These are phyloP conservation scores for Diaporthe ampelina DNA, from an alignment of 2,329 filamentous ascomycete species.

Conservation along the genomic window DNA sequence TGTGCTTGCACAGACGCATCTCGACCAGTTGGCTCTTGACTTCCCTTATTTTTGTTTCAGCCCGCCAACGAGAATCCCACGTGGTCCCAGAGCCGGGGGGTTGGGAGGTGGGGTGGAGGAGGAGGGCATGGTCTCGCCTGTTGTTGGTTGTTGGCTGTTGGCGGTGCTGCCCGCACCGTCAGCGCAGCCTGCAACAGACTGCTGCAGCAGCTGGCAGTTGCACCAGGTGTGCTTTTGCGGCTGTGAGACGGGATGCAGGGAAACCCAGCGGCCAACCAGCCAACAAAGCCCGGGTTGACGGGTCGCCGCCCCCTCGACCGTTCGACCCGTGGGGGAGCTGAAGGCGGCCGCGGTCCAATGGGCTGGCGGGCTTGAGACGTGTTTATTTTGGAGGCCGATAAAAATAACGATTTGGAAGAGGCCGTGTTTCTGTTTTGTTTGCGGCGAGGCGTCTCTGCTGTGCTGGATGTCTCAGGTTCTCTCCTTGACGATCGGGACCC, in stretches of 20 bases:
- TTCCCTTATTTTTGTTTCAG: slow-evolving; percentile 28
- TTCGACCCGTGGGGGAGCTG: slow-evolving; percentile 4
- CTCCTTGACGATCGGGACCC: slow-evolving; percentile 24
- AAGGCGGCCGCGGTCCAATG: neutral
- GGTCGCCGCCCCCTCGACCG: slow-evolving; percentile 19
- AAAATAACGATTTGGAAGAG: slow-evolving; percentile 31
- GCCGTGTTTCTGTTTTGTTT: slow-evolving; percentile 30
- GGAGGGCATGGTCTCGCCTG: neutral
- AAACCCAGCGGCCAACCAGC: neutral
- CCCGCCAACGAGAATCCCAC: slow-evolving; percentile 27
- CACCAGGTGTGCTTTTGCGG: slow-evolving; percentile 8
- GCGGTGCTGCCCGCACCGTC: neutral
- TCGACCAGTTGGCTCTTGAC: slow-evolving; percentile 21
- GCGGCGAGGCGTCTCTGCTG: slow-evolving; percentile 29
- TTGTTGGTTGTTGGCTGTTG: neutral
- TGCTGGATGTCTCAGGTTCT: slow-evolving; percentile 31
- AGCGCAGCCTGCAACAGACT: neutral
- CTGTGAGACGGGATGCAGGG: slow-evolving; percentile 13
- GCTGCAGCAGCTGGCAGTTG: neutral
- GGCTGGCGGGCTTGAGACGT: neutral
- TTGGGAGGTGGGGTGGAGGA: neutral
- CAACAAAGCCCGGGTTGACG: slow-evolving; percentile 6
- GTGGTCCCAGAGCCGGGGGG: slow-evolving; percentile 12
- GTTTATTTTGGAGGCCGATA: slow-evolving; percentile 28
- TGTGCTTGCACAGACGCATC: slow-evolving; percentile 26